These are phyloP conservation scores for Pulicaria dysenterica DNA, from an alignment of 129 eudicot species.

Conservation along the genomic window DNA sequence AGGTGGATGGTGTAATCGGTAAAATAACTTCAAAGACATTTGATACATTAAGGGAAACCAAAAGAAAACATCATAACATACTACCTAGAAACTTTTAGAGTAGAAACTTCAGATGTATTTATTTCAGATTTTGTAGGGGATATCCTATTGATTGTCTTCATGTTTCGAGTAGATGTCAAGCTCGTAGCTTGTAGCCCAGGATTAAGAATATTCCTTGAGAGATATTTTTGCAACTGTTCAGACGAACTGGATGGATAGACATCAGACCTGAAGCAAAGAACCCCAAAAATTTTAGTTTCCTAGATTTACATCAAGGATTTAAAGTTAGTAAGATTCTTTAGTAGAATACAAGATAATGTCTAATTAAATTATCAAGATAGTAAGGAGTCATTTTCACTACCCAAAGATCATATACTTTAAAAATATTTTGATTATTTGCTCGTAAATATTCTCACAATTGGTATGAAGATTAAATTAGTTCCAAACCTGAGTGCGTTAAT, in stretches of 20 bases:
- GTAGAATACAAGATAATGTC: slow-evolving; percentile 3
- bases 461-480: background rate
- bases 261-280: slow-evolving; percentile 38
- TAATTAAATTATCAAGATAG: background rate
- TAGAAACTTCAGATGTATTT: slow-evolving; percentile 43
- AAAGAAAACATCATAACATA: slow-evolving; percentile 9
- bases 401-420: background rate
- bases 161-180: slow-evolving; percentile 33
- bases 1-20: background rate
- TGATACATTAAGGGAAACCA: background rate
- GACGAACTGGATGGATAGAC: slow-evolving; percentile 32
- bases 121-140: slow-evolving; percentile 43
- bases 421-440: too few species aligned
- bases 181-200: slow-evolving; percentile 38
- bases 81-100: slow-evolving; percentile 49
- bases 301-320: slow-evolving; percentile 1
- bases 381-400: background rate
- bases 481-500: slow-evolving; percentile 42
- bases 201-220: slow-evolving; percentile 35
- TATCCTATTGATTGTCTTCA: slow-evolving; percentile 24
- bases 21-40: background rate
- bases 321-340: slow-evolving; percentile 6
- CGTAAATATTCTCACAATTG: too few species aligned
- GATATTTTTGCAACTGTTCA: slow-evolving; percentile 35
- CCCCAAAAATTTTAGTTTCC: slow-evolving; percentile 9